Base-by-base conservation (phyloP, 495 filamentous ascomycete species). In the Talaromyces nanjingensis region DNA sequence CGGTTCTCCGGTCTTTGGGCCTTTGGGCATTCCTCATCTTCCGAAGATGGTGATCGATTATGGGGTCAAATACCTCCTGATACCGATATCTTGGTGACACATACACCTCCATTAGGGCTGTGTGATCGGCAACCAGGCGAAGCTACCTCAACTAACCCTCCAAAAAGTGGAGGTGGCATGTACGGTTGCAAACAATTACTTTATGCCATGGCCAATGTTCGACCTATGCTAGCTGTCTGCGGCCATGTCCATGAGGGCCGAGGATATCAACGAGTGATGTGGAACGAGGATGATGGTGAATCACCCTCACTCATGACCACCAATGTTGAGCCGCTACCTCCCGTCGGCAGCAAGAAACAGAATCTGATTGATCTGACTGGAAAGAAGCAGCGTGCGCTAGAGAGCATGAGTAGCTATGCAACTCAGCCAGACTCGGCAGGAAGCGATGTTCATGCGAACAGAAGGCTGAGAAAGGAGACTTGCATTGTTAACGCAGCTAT, bases 401-500 rank as follows among this genome's bases (percentile, higher is more conserved):
- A 76, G 24, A 84, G 77, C 64, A 53, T 37, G 33, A 34, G 39
- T 14, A 34, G 12, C 8, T 59, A 25, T 9, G 56, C 4, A n/a
- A 8, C 20, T 11, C 24, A 24, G 24, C 11, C 16, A 9, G 33
- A 24, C 6, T 42, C 29, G 6, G 22, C 22, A 42, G 16, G 22
- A 1, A 63, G 55, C 56, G 60, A 70, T 63, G 76, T 76, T 59
- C 70, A 81, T 47, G 64, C 65, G 18, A 79, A 78, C 8, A 66
- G 75, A 45, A 66, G 75, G 63, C 80, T 79, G 39, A 80, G 87
- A 67, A 80, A 73, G 63, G 91, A 93, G 75, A 92, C 89, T 8
- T 91, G 87, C 69, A 75, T 94, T 59, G 81, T 92, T 67, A 93
- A 93, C 74, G 87, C 88, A 34, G 85, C 89, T 18, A 87, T 92